phyloP scores from a whole-genome alignment of 805 yeast species.

The Teunomyces panamensis region DNA sequence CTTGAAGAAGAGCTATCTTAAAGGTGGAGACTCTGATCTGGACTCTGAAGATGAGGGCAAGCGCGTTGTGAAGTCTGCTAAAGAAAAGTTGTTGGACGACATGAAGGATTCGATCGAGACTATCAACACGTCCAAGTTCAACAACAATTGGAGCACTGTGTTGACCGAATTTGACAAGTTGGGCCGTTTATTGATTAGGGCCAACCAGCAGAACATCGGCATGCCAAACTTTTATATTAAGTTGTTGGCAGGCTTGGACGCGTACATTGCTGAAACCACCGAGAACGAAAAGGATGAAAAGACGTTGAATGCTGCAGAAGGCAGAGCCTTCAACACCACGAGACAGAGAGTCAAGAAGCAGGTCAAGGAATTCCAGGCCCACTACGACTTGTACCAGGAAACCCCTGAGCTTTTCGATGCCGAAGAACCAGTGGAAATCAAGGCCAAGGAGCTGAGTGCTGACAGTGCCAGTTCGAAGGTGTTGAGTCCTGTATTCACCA shows the following conservation, averaged over 20 bases:
- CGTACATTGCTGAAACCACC: slow-evolving; percentile 52
- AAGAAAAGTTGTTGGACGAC: slow-evolving; percentile 89
- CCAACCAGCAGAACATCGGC: slow-evolving; percentile 71
- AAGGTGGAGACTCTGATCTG: slow-evolving; percentile 41
- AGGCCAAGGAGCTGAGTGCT: neutral
- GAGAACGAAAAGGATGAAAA: slow-evolving; percentile 54
- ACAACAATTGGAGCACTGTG: slow-evolving; percentile 76
- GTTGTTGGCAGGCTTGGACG: slow-evolving; percentile 70
- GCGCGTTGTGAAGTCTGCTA: slow-evolving; percentile 88
- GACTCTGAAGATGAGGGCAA: slow-evolving; percentile 67
- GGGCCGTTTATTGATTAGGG: slow-evolving; percentile 61
- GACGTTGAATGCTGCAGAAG: slow-evolving; percentile 76
- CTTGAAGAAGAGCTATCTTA: slow-evolving; percentile 48
- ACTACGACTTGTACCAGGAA: slow-evolving; percentile 57
- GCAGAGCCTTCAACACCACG: slow-evolving; percentile 82
- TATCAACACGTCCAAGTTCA: slow-evolving; percentile 65
- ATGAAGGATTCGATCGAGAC: slow-evolving; percentile 63
- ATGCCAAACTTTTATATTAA: slow-evolving; percentile 72
- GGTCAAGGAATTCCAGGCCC: slow-evolving; percentile 61
- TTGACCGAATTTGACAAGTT: slow-evolving; percentile 77
- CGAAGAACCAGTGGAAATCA: slow-evolving; percentile 41
- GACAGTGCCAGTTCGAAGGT: slow-evolving; percentile 36
- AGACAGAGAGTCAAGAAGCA: slow-evolving; percentile 87
- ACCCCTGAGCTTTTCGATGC: slow-evolving; percentile 73
- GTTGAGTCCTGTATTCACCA: slow-evolving; percentile 57